These are phyloP conservation scores for Bassia scoparia DNA, from an alignment of 148 eudicot species.

Conservation along the genomic window DNA sequence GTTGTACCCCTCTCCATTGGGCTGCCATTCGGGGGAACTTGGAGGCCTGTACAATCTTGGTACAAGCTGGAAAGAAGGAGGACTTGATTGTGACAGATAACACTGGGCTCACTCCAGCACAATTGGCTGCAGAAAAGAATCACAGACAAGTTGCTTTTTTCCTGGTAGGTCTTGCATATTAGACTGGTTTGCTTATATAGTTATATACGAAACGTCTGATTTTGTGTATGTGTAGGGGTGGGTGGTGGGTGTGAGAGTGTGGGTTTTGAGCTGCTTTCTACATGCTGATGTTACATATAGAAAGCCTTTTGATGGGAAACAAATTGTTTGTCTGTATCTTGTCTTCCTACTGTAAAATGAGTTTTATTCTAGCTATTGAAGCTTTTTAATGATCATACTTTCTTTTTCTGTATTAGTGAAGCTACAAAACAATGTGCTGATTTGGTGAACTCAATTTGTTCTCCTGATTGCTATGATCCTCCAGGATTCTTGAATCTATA, in stretches of 20 bases:
- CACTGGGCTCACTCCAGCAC: slow-evolving; percentile 94
- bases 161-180: slow-evolving; percentile 66
- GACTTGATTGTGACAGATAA: slow-evolving; percentile 81
- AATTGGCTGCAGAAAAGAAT: slow-evolving; percentile 94
- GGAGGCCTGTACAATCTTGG: slow-evolving; percentile 98
- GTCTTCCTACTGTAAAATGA: neutral
- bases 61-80: slow-evolving; percentile 97
- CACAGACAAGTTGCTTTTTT: slow-evolving; percentile 99
- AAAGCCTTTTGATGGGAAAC: neutral
- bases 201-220: too few relatives aligned
- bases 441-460: neutral
- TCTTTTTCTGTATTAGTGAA: neutral
- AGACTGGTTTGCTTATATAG: slow-evolving; percentile 21
- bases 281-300: neutral
- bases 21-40: slow-evolving; percentile 96
- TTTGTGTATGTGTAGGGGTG: too few relatives aligned
- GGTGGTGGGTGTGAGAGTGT: too few relatives aligned
- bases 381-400: neutral
- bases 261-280: neutral
- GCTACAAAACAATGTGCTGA: neutral
- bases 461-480: neutral
- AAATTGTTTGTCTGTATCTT: neutral
- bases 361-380: neutral
- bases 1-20: slow-evolving; percentile 99
- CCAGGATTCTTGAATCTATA: neutral